phyloP scores from a whole-genome alignment of 768 basidiomycete genomes.

The Lactifluus subvellereus region DNA sequence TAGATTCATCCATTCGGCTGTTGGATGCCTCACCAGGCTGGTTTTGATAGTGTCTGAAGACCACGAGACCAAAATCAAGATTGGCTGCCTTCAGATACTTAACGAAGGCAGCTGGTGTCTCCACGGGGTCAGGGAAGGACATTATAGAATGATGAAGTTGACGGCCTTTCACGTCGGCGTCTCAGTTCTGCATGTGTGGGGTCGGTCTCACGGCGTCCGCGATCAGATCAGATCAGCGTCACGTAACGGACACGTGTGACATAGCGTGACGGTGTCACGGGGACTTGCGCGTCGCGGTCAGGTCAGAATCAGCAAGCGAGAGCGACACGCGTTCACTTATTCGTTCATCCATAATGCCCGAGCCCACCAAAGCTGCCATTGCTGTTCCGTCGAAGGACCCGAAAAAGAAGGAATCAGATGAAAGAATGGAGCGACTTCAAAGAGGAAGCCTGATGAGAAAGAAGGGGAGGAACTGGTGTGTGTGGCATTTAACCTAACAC shows the following conservation, averaged over 20 bases:
- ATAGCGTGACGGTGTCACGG: constrained; percentile 11
- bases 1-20: too few species aligned
- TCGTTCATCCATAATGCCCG: constrained; percentile 41
- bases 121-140: too few species aligned
- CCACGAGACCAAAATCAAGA: too few species aligned
- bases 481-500: constrained; percentile 31
- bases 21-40: too few species aligned
- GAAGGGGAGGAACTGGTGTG: constrained; percentile 76
- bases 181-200: too few species aligned
- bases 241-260: not conserved
- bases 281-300: constrained; percentile 22
- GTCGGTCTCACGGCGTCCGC: too few species aligned
- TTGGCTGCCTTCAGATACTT: too few species aligned
- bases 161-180: too few species aligned
- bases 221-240: not conserved
- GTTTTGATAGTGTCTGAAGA: too few species aligned
- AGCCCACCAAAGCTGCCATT: constrained; percentile 53
- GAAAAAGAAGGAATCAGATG: constrained; percentile 56
- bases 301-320: not conserved
- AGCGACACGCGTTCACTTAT: constrained; percentile 1
- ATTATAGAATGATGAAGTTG: too few species aligned
- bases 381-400: constrained; percentile 69
- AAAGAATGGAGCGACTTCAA: constrained; percentile 39
- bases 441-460: constrained; percentile 38
- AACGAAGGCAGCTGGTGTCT: too few species aligned